Evolutionary conservation across 2,329 filamentous ascomycete species (phyloP), one percentile per base, ranked within the genome.

Genomic region (Phoma sp.): DNA sequence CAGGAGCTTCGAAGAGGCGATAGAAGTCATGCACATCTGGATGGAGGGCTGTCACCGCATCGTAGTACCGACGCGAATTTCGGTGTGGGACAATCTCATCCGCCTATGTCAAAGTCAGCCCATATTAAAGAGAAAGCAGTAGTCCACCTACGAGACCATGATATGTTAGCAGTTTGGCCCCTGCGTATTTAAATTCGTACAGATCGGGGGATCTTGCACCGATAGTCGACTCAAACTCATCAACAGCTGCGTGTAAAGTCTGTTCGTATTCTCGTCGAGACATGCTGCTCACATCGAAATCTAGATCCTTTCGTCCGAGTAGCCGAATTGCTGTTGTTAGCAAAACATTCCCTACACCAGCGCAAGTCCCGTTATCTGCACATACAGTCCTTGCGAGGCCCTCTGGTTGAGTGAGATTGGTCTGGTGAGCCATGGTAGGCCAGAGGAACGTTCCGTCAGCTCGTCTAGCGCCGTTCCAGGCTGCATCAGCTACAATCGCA

Each of bases 101-200:
- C 29, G 55, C 52, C 39, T 52, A 45, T 22, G 7, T 14, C 14
- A 23, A n/a, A 32, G 39, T 54, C 27, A 55, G 46, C 18, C 2
- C 22, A 29, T 11, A 11, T 6, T 27, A n/a, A 5, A 10, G 7
- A 25, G 13, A 25, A 10, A 10, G 24, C n/a, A 22, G 2, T 6
- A 7, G 24, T n/a, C 6, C 9, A 40, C 51, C 24, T 50, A 53
- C 52, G 7, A 62, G 24, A 7, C 68, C 67, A 36, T 71, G 67
- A 29, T 49, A 71, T 24, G 57, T 66, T 4, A 69, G 58, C 27
- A 71, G 54, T 32, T 68, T 71, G 7, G 60, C 64, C 2, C 66
- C 66, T 2, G 47, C 14, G 0, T 55, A 24, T 8, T 54, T 53
- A 44, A 64, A 69, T 0, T 57, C 46, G 6, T 56, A 57, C 5